Evolutionary conservation across 2,329 filamentous ascomycete genomes (phyloP).

Genomic region (Bipolaris zeicola): DNA sequence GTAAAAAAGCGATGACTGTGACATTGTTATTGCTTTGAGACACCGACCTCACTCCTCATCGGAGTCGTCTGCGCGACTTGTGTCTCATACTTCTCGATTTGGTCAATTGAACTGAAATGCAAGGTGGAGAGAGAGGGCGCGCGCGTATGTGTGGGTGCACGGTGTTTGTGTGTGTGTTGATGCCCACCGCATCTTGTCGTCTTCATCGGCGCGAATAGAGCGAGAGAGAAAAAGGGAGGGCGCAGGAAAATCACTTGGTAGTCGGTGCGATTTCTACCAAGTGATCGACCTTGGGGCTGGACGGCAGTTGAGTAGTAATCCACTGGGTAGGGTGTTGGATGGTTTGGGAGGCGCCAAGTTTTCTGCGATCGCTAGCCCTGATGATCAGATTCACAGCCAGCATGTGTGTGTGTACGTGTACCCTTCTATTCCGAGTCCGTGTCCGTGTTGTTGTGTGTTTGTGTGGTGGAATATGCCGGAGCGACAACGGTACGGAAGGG

Average conservation of each 20-base stretch:
- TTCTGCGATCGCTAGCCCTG: not conserved
- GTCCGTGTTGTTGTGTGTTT: not conserved
- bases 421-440: not conserved
- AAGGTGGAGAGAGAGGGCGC: not conserved
- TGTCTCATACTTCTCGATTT: not conserved
- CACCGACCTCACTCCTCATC: not conserved
- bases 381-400: not conserved
- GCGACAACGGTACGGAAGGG: conserved; percentile 2
- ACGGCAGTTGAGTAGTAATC: not conserved
- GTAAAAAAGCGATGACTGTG: not conserved
- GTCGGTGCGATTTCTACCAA: not conserved
- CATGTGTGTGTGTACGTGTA: not conserved
- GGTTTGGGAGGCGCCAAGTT: not conserved
- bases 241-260: not conserved
- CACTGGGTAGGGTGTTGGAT: not conserved
- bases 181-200: not conserved
- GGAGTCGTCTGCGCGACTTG: not conserved
- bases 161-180: not conserved
- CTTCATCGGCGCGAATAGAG: conserved; percentile 1
- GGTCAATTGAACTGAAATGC: not conserved
- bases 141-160: not conserved
- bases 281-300: not conserved
- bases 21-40: not conserved
- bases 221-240: not conserved
- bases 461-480: not conserved